These are phyloP conservation scores for Entonaema liquescens DNA, from an alignment of 495 filamentous ascomycete species.

Conservation along the genomic window DNA sequence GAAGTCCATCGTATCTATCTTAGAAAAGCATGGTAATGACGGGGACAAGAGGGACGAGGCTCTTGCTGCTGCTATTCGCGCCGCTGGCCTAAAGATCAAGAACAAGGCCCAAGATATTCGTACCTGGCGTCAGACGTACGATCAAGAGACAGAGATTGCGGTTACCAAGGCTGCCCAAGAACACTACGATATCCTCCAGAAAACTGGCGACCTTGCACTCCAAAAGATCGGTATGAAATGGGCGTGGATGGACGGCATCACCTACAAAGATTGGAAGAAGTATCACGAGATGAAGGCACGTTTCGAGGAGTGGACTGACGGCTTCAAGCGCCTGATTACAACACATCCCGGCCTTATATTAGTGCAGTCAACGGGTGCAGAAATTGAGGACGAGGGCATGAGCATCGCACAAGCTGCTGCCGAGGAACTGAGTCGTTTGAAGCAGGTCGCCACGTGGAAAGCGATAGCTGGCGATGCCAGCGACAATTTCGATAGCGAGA, in stretches of 20 bases:
- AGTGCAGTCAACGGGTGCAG: constrained; percentile 72
- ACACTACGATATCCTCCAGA: constrained; percentile 83
- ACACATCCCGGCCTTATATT: constrained; percentile 75
- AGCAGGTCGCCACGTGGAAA: constrained; percentile 88
- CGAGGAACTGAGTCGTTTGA: constrained; percentile 81
- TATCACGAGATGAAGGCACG: constrained; percentile 86
- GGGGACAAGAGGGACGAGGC: constrained; percentile 68
- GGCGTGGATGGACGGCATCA: constrained; percentile 95
- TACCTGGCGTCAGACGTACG: constrained; percentile 77
- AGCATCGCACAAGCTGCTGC: constrained; percentile 79
- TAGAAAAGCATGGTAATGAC: constrained; percentile 57
- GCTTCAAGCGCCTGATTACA: constrained; percentile 75
- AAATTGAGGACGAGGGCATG: constrained; percentile 81
- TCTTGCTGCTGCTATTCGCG: constrained; percentile 69
- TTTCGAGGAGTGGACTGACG: constrained; percentile 84
- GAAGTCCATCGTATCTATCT: constrained; percentile 67
- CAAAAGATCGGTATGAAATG: constrained; percentile 98
- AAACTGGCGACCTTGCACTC: constrained; percentile 85
- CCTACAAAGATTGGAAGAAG: constrained; percentile 94
- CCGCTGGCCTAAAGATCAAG: constrained; percentile 79
- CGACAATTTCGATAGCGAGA: constrained; percentile 72
- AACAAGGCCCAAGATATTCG: constrained; percentile 83
- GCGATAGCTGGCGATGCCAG: constrained; percentile 76
- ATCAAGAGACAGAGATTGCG: constrained; percentile 71
- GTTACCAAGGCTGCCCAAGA: constrained; percentile 79